A percentile compares a stretch with the other conserved stretches of the same genome.
Evolutionary conservation across 108 stramenopile species (phyloP).

Genomic region (Fragilariopsis cylindrus): DNA sequence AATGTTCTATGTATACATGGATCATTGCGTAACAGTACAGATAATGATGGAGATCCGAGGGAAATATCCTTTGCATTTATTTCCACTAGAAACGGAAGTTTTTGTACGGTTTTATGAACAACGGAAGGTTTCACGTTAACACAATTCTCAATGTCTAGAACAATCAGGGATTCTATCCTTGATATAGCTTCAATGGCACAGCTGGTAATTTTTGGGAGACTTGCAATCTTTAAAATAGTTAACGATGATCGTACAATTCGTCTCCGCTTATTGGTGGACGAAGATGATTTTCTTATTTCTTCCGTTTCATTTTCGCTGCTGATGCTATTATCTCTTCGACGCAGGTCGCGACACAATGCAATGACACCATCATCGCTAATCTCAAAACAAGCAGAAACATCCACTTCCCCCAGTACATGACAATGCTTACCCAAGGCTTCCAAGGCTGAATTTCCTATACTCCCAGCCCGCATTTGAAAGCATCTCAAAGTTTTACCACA

Average conservation of each 20-base stretch:
- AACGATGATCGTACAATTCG: slow-evolving; percentile 3
- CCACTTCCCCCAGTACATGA: slow-evolving; percentile 19
- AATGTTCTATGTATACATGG: background rate
- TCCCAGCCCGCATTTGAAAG: slow-evolving; percentile 31
- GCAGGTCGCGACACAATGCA: slow-evolving; percentile 22
- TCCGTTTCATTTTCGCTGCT: no score
- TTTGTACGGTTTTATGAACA: slow-evolving; percentile 9
- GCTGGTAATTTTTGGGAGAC: slow-evolving; percentile 25
- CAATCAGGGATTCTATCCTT: slow-evolving; percentile 16
- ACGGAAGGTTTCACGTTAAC: slow-evolving; percentile 9
- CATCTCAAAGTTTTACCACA: slow-evolving; percentile 33
- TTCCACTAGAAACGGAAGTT: slow-evolving; percentile 28
- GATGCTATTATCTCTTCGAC: background rate
- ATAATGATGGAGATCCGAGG: background rate
- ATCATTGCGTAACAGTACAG: slow-evolving; percentile 3
- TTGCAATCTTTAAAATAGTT: slow-evolving; percentile 2
- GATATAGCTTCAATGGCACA: slow-evolving; percentile 15
- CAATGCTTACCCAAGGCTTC: slow-evolving; percentile 31
- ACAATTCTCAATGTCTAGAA: slow-evolving; percentile 27
- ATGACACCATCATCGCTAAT: slow-evolving; percentile 30
- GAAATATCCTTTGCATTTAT: slow-evolving; percentile 32
- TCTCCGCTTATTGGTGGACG: slow-evolving; percentile 6
- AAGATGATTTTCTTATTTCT: background rate
- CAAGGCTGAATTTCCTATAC: slow-evolving; percentile 29
- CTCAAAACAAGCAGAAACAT: slow-evolving; percentile 40